Percentiles rank a stretch among this genome's conserved stretches.
Conservation (phyloP, 305 asterid species). For the Striga hermonthica region DNA sequence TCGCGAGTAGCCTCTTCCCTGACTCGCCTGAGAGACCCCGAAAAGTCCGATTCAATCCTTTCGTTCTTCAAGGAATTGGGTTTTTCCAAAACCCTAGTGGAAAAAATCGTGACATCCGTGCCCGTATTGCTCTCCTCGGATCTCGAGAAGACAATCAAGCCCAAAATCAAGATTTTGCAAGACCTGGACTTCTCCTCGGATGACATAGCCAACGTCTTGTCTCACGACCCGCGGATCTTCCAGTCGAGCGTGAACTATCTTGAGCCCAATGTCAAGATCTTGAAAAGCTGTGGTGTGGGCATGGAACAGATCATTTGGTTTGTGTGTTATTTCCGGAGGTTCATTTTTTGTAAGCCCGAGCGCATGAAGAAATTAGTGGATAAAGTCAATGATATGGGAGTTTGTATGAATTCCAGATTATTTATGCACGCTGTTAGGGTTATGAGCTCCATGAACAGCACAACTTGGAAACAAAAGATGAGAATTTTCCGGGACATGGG, state of each 20-base stretch:
- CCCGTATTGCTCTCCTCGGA: background rate
- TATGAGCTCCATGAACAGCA: constrained; percentile 3
- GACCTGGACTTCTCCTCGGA: constrained; percentile 30
- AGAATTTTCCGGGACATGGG: constrained; percentile 32
- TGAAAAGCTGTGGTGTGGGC: constrained; percentile 34
- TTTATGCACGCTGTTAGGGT: constrained; percentile 21
- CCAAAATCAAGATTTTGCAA: constrained; percentile 32
- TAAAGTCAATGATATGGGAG: constrained; percentile 30
- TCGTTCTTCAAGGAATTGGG: background rate
- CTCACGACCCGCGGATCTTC: constrained; percentile 5
- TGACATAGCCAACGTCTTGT: background rate
- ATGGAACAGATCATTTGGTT: constrained; percentile 13
- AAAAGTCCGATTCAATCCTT: background rate
- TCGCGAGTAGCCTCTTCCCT: constrained; percentile 4
- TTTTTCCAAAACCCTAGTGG: background rate
- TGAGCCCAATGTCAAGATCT: constrained; percentile 25
- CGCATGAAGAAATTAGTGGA: constrained; percentile 27
- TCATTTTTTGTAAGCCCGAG: constrained; percentile 25
- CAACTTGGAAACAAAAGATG: constrained; percentile 30
- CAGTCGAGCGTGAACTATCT: constrained; percentile 26
- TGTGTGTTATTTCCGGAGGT: constrained; percentile 27
- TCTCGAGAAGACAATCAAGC: constrained; percentile 19
- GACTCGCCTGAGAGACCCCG: background rate
- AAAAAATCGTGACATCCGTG: background rate
- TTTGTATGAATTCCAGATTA: constrained; percentile 29